Conservation (phyloP, 306 rosid genomes). For the Castanospermum australe region DNA sequence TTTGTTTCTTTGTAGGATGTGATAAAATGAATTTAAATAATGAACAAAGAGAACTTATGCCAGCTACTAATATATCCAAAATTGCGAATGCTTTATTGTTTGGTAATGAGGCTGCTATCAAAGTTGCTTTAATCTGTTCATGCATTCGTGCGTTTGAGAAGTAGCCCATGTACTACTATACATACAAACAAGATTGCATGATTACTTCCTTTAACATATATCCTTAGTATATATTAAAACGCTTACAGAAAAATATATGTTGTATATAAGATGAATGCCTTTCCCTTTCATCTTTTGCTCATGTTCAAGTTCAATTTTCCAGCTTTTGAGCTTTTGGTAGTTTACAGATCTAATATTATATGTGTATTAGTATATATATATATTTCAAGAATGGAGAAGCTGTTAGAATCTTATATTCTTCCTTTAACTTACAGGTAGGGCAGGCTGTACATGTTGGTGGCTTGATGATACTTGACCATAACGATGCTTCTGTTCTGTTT, state of each 20-base stretch:
- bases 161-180: neutral
- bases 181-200: neutral
- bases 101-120: neutral
- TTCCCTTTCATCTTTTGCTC: neutral
- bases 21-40: neutral
- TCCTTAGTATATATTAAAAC: neutral
- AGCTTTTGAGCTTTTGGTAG: neutral
- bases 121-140: neutral
- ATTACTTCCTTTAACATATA: neutral
- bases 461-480: conserved; percentile 58
- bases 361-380: neutral
- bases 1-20: neutral
- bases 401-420: neutral
- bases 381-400: neutral
- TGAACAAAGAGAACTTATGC: neutral
- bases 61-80: neutral
- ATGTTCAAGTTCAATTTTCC: neutral
- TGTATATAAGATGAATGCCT: neutral
- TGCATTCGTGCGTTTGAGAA: neutral
- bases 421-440: conserved; percentile 52
- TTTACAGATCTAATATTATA: neutral
- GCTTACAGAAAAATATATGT: neutral
- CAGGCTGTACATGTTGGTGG: conserved; percentile 64
- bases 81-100: neutral
- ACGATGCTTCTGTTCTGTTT: conserved; percentile 55